These are phyloP conservation scores for Phytophthora fragariae DNA, from an alignment of 352 stramenopile species.

Conservation along the genomic window DNA sequence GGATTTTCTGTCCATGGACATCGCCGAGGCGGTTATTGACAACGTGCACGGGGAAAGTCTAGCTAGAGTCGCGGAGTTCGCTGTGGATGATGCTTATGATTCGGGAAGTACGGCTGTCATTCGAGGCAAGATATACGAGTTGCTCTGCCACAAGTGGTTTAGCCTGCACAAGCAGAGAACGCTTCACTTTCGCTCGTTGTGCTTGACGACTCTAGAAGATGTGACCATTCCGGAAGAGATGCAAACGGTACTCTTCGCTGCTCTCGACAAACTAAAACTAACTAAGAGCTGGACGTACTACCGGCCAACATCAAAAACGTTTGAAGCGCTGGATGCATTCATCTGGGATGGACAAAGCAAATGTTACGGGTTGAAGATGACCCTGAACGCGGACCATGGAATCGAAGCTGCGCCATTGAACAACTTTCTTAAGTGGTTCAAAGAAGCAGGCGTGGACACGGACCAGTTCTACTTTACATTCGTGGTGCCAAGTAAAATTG, in stretches of 20 bases:
- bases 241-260: slow-evolving; percentile 8
- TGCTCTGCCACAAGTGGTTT: slow-evolving; percentile 28
- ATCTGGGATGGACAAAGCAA: background rate
- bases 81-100: slow-evolving; percentile 18
- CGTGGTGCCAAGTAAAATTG: slow-evolving; percentile 17
- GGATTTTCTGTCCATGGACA: slow-evolving; percentile 14
- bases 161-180: slow-evolving; percentile 2
- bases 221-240: background rate
- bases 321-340: slow-evolving; percentile 20
- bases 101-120: slow-evolving; percentile 22
- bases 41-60: slow-evolving; percentile 13
- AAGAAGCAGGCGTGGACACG: background rate
- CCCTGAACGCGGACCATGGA: background rate
- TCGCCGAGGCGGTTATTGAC: slow-evolving; percentile 5
- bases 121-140: slow-evolving; percentile 24
- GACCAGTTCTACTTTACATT: background rate
- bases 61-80: slow-evolving; percentile 18
- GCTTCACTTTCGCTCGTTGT: background rate
- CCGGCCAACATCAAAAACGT: slow-evolving; percentile 1
- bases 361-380: slow-evolving; percentile 11
- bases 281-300: background rate
- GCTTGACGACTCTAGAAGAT: background rate
- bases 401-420: slow-evolving; percentile 13
- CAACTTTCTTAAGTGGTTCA: background rate
- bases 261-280: slow-evolving; percentile 1